Percentiles rank a stretch among this genome's conserved stretches.
These are phyloP conservation scores for Eucalyptus globulus DNA, from an alignment of 345 rosid species.

Conservation along the genomic window DNA sequence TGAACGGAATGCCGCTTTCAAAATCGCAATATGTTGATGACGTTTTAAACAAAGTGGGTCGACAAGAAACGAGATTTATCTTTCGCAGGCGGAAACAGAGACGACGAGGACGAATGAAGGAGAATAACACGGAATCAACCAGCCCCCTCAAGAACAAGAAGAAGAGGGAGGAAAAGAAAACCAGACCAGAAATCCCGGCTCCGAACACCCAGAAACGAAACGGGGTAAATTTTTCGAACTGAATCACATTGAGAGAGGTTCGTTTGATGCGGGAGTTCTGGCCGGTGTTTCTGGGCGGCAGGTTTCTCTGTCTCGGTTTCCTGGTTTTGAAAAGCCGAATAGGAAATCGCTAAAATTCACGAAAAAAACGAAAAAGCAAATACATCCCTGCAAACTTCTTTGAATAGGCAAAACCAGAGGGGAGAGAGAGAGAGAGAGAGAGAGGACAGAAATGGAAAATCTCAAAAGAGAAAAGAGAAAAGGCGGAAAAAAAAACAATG, in stretches of 20 bases:
- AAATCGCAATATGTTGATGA: not conserved
- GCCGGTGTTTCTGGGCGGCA: not conserved
- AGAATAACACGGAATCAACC: not conserved
- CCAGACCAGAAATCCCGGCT: slow-evolving; percentile 6
- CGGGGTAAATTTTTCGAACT: not conserved
- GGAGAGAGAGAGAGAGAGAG: not conserved
- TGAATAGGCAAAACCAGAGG: not conserved
- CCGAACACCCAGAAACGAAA: not conserved
- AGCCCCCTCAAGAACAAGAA: not conserved
- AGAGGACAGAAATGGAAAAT: not conserved
- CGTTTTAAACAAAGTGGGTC: not conserved
- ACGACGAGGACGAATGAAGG: not conserved
- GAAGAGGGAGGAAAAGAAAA: not conserved
- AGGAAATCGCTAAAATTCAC: not conserved
- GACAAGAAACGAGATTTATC: not conserved
- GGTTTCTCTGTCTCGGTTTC: not conserved
- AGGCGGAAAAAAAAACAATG: not conserved
- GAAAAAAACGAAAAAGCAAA: not conserved
- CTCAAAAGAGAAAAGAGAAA: not conserved
- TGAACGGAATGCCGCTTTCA: not conserved
- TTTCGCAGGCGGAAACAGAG: not conserved
- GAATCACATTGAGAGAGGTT: not conserved
- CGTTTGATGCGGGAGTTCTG: not conserved
- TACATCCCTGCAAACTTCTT: not conserved
- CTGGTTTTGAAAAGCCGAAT: not conserved